Evolutionary conservation across 2,329 filamentous ascomycete genomes (phyloP).

Genomic region (Neoscytalidium dimidiatum): DNA sequence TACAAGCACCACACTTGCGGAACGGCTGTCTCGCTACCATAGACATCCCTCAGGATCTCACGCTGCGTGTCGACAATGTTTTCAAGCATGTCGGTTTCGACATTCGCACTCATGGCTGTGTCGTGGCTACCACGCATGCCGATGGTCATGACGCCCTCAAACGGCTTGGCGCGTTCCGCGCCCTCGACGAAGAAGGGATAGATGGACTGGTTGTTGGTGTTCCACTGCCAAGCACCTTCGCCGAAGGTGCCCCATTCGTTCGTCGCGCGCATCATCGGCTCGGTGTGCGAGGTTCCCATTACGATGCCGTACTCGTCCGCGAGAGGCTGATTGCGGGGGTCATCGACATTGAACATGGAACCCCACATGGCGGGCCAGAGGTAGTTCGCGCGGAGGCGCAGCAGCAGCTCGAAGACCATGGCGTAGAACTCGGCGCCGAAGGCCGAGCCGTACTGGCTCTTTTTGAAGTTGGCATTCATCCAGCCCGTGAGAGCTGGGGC

Average conservation of each 20-base stretch:
- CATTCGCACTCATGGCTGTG: conserved; percentile 59
- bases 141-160: conserved; percentile 66
- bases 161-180: conserved; percentile 64
- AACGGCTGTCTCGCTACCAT: conserved; percentile 55
- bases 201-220: conserved; percentile 68
- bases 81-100: conserved; percentile 61
- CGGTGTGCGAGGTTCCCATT: conserved; percentile 71
- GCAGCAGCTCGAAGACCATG: conserved; percentile 69
- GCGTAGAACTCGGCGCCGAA: conserved; percentile 66
- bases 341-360: conserved; percentile 72
- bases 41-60: conserved; percentile 58
- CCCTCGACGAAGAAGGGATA: conserved; percentile 69
- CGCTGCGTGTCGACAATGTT: conserved; percentile 63
- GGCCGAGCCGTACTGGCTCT: conserved; percentile 36
- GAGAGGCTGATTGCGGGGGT: conserved; percentile 66
- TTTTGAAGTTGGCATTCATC: conserved; percentile 56
- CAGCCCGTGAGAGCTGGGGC: conserved; percentile 68
- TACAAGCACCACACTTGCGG: conserved; percentile 75
- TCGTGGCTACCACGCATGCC: conserved; percentile 72
- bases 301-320: conserved; percentile 75
- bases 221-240: conserved; percentile 68
- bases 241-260: conserved; percentile 51
- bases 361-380: conserved; percentile 74
- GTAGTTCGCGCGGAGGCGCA: conserved; percentile 72
- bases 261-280: conserved; percentile 67